Evolutionary conservation across 371 early-diverging fungal species (phyloP).

Genomic region (Batrachochytrium dendrobatidis): DNA sequence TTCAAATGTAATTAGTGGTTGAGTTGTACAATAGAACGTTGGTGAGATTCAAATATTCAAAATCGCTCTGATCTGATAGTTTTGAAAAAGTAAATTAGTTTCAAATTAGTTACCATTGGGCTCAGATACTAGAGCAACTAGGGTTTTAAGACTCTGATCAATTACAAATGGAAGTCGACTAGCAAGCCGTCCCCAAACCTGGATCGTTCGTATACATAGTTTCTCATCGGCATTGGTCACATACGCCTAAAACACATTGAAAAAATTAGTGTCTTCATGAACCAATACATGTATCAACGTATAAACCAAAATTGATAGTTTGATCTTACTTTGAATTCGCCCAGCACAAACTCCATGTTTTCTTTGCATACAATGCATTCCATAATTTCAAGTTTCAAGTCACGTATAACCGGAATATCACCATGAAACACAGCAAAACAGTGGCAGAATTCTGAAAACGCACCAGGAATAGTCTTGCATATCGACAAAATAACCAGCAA

Average conservation of each 20-base stretch:
- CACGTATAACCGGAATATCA: constrained; percentile 70
- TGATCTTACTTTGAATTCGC: constrained; percentile 27
- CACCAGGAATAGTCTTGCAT: constrained; percentile 57
- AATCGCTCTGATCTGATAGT: no score
- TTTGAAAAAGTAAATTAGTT: no score
- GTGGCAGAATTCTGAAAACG: constrained; percentile 63
- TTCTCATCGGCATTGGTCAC: constrained; percentile 62
- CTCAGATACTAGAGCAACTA: constrained; percentile 59
- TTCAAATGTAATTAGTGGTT: neutral
- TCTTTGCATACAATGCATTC: constrained; percentile 55
- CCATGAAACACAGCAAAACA: constrained; percentile 74
- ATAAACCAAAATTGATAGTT: no score
- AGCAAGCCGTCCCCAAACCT: constrained; percentile 63
- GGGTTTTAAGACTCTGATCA: constrained; percentile 43
- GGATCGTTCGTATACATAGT: constrained; percentile 62
- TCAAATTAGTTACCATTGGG: constrained; percentile 51
- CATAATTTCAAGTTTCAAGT: constrained; percentile 78
- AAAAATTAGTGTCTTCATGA: neutral
- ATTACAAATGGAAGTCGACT: constrained; percentile 53
- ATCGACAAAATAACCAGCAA: constrained; percentile 72
- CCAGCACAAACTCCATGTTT: constrained; percentile 47
- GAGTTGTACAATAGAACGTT: neutral
- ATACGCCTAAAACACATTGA: constrained; percentile 47
- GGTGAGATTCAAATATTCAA: neutral
- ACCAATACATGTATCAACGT: no score